Base-by-base conservation (phyloP, 257 asterid species). In the Dorcoceras hygrometricum region DNA sequence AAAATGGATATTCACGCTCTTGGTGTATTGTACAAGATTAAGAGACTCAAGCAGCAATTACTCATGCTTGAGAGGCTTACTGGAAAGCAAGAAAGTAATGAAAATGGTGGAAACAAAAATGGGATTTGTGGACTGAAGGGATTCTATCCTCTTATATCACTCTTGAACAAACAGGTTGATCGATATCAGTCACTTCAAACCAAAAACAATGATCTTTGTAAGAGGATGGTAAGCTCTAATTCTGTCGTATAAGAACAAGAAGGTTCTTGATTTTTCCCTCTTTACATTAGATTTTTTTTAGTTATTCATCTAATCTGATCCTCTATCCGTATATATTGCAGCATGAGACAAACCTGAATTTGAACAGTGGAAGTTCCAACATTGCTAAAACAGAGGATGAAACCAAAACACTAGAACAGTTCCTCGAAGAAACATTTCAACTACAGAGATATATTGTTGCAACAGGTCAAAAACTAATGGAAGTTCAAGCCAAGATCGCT, bases 1-100 rank as follows among this genome's bases (percentile, higher is more conserved):
- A 93, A 78, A 74, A 79, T 88, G 96, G 95, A 93, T 77, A 82
- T 93, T 51, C 92, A 90, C 70, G 94, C 99, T 48, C 96, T 93
- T 50, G 97, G 97, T 62, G 88, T 93, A 57, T 78, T 92, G 0
- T 90, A 85, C 82, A 93, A 90, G 87, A 90, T 93, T 88, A 90
- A 90, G 81, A 86, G 97, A 80, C 95, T 93, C 56, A 88, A 82
- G 79, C 99, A 93, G 75, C 96, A 90, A 63, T 72, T 93, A 10
- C 73, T 86, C 65, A 77, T 86, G 95, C 96, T 93, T 12, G 99
- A 93, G 77, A 80, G 92, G 75, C 62, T 90, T 58, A 80, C 82
- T 11, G 94, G 94, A 65, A 89, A 84, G 67, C 87, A 75, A 76
- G 96, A 83, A 69, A 78, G 78, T 59, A 39, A 70, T 6, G 87